A percentile compares a stretch with the other conserved stretches of the same genome.
These are phyloP conservation scores for Lepidium didymum DNA, from an alignment of 345 rosid genomes.

Conservation along the genomic window DNA sequence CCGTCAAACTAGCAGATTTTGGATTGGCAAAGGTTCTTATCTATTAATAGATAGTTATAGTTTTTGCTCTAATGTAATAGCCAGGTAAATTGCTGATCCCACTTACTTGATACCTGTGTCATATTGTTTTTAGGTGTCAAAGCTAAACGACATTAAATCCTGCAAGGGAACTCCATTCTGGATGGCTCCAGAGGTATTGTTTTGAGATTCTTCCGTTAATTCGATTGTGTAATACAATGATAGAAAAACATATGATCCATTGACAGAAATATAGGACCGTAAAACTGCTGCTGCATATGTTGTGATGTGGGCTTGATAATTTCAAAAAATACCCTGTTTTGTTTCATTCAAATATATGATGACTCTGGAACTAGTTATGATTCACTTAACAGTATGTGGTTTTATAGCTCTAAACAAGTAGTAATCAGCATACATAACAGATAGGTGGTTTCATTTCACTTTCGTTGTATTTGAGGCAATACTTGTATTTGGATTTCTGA, in stretches of 20 bases:
- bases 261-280: neutral
- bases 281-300: neutral
- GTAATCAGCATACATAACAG: too few species aligned
- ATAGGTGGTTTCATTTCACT: too few species aligned
- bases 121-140: constrained; percentile 55
- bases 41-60: neutral
- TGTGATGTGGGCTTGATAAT: neutral
- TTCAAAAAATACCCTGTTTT: neutral
- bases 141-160: constrained; percentile 68
- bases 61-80: neutral
- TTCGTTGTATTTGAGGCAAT: too few species aligned
- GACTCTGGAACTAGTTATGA: neutral
- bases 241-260: neutral
- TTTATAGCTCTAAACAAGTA: too few species aligned
- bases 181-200: constrained; percentile 97
- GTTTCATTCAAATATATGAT: neutral
- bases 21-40: constrained; percentile 86
- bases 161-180: constrained; percentile 84
- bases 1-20: constrained; percentile 89
- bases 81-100: neutral
- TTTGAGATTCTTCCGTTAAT: neutral
- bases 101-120: neutral
- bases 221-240: neutral
- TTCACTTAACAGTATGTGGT: too few species aligned
- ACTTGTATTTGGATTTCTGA: too few species aligned